These are phyloP conservation scores for Mortierella sp. DNA, from an alignment of 371 early-diverging fungal genomes.

Conservation along the genomic window DNA sequence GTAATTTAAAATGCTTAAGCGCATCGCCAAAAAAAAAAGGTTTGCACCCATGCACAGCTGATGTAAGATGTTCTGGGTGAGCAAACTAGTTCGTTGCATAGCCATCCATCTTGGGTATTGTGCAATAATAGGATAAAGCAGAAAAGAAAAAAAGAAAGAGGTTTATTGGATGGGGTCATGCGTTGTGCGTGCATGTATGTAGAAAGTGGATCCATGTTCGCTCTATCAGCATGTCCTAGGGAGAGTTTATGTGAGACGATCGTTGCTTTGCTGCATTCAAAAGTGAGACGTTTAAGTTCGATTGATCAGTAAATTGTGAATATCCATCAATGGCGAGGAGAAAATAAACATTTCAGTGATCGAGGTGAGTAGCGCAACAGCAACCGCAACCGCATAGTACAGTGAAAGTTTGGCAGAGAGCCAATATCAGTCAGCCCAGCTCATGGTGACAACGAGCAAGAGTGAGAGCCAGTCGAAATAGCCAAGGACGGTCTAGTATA, in stretches of 20 bases:
- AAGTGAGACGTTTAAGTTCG: neutral
- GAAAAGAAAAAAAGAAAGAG: neutral
- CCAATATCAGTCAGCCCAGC: neutral
- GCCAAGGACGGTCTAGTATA: neutral
- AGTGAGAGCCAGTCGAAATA: neutral
- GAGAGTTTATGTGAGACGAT: too few species aligned
- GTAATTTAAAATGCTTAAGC: too few species aligned
- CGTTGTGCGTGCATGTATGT: too few species aligned
- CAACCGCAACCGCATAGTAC: neutral
- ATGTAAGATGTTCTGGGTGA: neutral
- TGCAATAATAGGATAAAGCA: neutral
- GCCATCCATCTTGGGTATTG: neutral
- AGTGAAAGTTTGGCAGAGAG: neutral
- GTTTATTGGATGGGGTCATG: neutral
- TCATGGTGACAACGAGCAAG: neutral
- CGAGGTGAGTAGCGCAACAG: neutral
- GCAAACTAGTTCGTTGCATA: neutral
- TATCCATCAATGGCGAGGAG: neutral
- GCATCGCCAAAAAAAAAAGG: too few species aligned
- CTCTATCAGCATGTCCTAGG: too few species aligned
- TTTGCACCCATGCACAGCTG: slow-evolving; percentile 8
- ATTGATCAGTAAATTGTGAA: neutral
- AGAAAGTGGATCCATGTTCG: too few species aligned
- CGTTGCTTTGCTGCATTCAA: neutral
- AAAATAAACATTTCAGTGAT: neutral